Evolutionary conservation across 257 asterid genomes (phyloP).

Genomic region (Ballota nigra): DNA sequence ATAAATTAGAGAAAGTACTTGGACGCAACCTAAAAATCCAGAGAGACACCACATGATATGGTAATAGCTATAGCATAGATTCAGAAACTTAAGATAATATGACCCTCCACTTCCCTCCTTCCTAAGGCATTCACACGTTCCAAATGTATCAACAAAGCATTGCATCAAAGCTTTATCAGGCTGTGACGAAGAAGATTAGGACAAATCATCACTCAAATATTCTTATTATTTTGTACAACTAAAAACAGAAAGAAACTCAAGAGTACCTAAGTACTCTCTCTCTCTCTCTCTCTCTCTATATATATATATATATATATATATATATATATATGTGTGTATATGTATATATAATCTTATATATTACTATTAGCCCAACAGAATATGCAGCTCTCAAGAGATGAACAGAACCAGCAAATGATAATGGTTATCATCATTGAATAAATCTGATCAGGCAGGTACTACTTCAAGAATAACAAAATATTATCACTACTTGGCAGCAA

Average conservation of each 20-base stretch:
- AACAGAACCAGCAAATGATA: neutral
- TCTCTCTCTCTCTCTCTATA: too few species aligned
- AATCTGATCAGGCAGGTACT: neutral
- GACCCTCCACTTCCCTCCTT: slow-evolving; percentile 1
- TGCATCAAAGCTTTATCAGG: neutral
- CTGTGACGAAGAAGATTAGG: neutral
- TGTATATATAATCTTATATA: neutral
- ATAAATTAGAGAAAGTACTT: neutral
- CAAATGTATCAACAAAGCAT: slow-evolving; percentile 18
- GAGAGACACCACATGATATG: neutral
- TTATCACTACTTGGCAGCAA: neutral
- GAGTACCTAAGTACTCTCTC: slow-evolving; percentile 5
- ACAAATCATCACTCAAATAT: neutral
- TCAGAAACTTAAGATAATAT: neutral
- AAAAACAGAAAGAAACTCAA: neutral
- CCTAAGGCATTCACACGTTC: slow-evolving; percentile 8
- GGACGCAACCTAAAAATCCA: neutral
- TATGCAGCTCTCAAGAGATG: slow-evolving; percentile 9
- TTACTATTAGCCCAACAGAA: neutral
- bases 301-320: too few species aligned
- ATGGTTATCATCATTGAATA: neutral
- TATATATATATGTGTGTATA: too few species aligned
- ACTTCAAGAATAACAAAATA: neutral
- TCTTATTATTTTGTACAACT: neutral
- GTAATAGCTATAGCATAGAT: neutral